A percentile compares a stretch with the other conserved stretches of the same genome.
Conservation (phyloP, 2,329 filamentous ascomycete genomes). For the Tolypocladium inflatum region DNA sequence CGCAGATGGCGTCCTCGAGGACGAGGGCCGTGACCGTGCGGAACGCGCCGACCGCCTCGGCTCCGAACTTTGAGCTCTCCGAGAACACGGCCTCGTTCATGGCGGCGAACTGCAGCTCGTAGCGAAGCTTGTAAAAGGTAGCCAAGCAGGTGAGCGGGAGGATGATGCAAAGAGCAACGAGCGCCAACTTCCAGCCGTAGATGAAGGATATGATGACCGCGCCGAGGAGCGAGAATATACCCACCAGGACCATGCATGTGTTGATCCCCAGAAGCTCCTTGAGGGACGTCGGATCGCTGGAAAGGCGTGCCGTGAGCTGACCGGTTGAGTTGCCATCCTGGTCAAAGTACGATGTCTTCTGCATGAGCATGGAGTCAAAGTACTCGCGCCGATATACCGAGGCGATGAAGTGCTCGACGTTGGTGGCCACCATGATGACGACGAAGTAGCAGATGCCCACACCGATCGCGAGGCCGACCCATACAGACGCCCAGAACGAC, state of each 20-base stretch:
- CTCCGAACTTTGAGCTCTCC: constrained; percentile 64
- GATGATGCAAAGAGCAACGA: constrained; percentile 55
- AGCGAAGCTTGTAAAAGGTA: constrained; percentile 41
- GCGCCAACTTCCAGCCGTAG: constrained; percentile 68
- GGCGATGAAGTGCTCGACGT: no score
- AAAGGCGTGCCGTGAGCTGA: constrained; percentile 46
- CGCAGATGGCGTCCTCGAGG: constrained; percentile 55
- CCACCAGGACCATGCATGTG: constrained; percentile 48
- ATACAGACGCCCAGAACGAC: constrained; percentile 59
- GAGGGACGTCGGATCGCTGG: constrained; percentile 47
- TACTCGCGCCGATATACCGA: constrained; percentile 50
- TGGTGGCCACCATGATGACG: constrained; percentile 26
- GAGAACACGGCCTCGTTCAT: constrained; percentile 60
- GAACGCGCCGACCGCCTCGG: constrained; percentile 65
- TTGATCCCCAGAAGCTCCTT: constrained; percentile 55
- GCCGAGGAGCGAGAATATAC: constrained; percentile 36
- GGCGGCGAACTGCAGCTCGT: constrained; percentile 56
- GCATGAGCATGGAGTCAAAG: constrained; percentile 48
- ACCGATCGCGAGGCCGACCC: constrained; percentile 45
- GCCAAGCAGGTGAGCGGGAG: constrained; percentile 38
- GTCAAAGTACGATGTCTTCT: constrained; percentile 53
- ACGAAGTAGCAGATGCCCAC: constrained; percentile 44
- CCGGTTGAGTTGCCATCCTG: constrained; percentile 49
- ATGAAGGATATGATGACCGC: constrained; percentile 57
- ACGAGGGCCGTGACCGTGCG: constrained; percentile 64